Base-by-base conservation (phyloP, 129 eudicot genomes). In the Flaveria robusta region DNA sequence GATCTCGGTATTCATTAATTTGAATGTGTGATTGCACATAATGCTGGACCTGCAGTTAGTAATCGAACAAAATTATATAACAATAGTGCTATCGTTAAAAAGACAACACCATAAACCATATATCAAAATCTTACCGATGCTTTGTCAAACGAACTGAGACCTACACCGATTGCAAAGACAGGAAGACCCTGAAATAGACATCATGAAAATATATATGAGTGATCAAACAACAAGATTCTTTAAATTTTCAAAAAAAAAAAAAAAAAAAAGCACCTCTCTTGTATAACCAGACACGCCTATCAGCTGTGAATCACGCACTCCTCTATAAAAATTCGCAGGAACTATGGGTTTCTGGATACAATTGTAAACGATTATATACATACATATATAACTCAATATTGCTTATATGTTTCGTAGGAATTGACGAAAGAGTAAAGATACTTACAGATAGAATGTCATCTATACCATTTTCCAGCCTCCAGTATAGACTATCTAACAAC, bases 21-120 rank as follows among this genome's bases (percentile, higher is more conserved):
- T 89, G 95, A 70, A 86, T 89, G 78, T 89, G 91, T 66, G 95
- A 89, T 72, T 89, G 95, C 62, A 84, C 81, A 84, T 89, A 89
- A 72, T 89, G 82, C 66, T 89, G 82, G 63, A 86, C 89, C 95
- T 89, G 75, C 31, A 82, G 7, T 39, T 70, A 37, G 26, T 1
- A 65, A 37, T 34, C 19, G 49, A 65, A n/a, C 37, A 9, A 31
- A 16, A 65, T n/a, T 34, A 37, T n/a, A 43, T 10, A 26, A n/a
- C 47, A 68, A 9, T 59, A 65, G 4, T 79, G 10, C 39, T 49
- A 54, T 72, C 55, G 51, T 72, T 34, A 54, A 64, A 77, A 79
- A 47, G 11, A 64, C 15, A 46, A 62, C 56, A 71, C 27, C 20
- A 62, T 46, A 51, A 63, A 15, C 16, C 52, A 3, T 64, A 43